Base-by-base conservation (phyloP, 352 stramenopile species). In the Pythium oligandrum region DNA sequence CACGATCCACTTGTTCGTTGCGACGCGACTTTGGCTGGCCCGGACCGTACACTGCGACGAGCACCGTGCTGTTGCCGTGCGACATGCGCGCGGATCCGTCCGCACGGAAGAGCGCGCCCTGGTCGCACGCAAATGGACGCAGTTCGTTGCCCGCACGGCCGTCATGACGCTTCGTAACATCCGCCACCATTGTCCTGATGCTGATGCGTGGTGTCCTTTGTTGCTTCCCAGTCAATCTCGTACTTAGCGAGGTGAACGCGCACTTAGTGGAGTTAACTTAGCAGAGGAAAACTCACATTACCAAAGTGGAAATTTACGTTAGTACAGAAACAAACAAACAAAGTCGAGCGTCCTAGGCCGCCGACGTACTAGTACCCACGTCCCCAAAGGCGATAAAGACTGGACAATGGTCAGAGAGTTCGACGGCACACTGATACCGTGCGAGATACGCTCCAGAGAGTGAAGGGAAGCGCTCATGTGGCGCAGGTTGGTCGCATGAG, bases 71-170 rank as follows among this genome's bases (percentile, higher is more conserved):
- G 58, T 73, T 86, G 17, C 83, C 83, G 40, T 91, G 79, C 9
- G 77, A 73, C 73, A 93, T 90, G 48, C 81, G 79, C 26, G 80
- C 78, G 30, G 83, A 93, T 0, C 83, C 83, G 35, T 93, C 83
- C 4, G 83, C 80, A 42, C 80, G 83, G 53, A 90, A 89, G 45
- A 91, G 76, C 34, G 82, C 75, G 33, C 83, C 77, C 30, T 91
- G 80, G 31, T 93, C 78, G 31, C 74, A 88, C 40, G 78, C 71
- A 35, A 93, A 82, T 34, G 75, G 75, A 34, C 83, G 75, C 57
- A 93, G 63, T 55, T 93, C 83, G 66, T 93, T 90, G 55, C 77
- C 67, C 31, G 63, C 61, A 51, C 83, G 80, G 56, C 83, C 83
- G 48, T 93, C 80, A 55, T 66, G 59, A 59, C 59, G 59, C 53